phyloP scores from a whole-genome alignment of 345 rosid species.

The Brassica incana region DNA sequence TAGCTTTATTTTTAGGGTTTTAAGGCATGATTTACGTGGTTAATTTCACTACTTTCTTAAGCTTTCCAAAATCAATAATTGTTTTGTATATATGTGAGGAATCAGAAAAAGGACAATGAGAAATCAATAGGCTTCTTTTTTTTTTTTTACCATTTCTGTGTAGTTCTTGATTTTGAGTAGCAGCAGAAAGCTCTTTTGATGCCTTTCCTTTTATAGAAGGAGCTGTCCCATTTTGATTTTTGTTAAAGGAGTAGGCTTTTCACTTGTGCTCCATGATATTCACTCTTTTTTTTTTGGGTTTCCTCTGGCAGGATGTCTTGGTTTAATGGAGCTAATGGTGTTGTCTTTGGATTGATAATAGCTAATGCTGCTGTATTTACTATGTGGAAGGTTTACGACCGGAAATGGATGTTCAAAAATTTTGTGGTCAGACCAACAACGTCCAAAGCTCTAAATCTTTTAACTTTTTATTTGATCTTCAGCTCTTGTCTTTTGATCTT shows the following conservation, averaged over 20 bases:
- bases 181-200: conserved; percentile 12
- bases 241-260: too few species aligned
- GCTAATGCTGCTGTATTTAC: conserved; percentile 68
- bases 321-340: conserved; percentile 44
- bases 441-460: neutral
- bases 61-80: too few species aligned
- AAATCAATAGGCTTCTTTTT: too few species aligned
- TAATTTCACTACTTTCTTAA: too few species aligned
- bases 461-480: neutral
- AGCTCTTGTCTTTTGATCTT: too few species aligned
- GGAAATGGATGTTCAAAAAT: conserved; percentile 55
- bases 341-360: conserved; percentile 62
- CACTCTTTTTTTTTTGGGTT: neutral
- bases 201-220: neutral
- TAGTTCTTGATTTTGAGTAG: conserved; percentile 7
- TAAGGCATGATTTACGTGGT: neutral
- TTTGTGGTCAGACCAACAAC: conserved; percentile 61
- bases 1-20: too few species aligned
- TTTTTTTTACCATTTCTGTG: too few species aligned
- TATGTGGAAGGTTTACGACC: conserved; percentile 48
- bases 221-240: too few species aligned
- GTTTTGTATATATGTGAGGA: too few species aligned
- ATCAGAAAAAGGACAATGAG: too few species aligned
- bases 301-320: conserved; percentile 58
- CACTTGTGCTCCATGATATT: neutral